Evolutionary conservation across 2,329 filamentous ascomycete species (phyloP).

Genomic region (Triangularia verruculosa): DNA sequence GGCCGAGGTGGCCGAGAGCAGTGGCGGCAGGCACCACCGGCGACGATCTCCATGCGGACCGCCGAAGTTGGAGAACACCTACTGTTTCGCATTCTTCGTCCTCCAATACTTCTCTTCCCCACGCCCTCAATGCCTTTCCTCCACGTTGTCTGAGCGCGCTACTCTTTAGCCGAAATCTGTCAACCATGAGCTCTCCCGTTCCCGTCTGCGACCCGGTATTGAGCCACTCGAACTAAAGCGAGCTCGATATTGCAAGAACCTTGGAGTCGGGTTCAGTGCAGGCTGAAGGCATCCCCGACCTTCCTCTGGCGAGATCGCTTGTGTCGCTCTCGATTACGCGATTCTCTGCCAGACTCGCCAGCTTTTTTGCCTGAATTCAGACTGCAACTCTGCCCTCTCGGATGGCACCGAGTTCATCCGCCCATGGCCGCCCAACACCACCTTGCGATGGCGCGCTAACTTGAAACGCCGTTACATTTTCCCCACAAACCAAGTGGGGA

Average conservation of each 20-base stretch:
- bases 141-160: conserved; percentile 3
- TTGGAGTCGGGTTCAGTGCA: conserved; percentile 15
- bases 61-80: not conserved
- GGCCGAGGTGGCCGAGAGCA: not conserved
- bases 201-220: conserved; percentile 22
- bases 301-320: conserved; percentile 1
- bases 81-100: not conserved
- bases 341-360: not conserved
- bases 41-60: not conserved
- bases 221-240: conserved; percentile 9
- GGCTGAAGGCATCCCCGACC: not conserved
- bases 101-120: not conserved
- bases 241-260: conserved; percentile 23
- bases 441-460: not conserved
- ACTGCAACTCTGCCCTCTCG: not conserved
- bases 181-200: conserved; percentile 14
- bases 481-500: conserved; percentile 16
- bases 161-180: conserved; percentile 5
- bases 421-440: not conserved
- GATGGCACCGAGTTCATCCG: conserved; percentile 4
- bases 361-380: conserved; percentile 20
- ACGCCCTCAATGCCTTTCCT: not conserved
- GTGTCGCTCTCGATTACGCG: not conserved
- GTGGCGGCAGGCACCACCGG: not conserved
- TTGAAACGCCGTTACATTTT: conserved; percentile 23